Evolutionary conservation across 345 rosid genomes (phyloP).

Genomic region (Boechera retrofracta): DNA sequence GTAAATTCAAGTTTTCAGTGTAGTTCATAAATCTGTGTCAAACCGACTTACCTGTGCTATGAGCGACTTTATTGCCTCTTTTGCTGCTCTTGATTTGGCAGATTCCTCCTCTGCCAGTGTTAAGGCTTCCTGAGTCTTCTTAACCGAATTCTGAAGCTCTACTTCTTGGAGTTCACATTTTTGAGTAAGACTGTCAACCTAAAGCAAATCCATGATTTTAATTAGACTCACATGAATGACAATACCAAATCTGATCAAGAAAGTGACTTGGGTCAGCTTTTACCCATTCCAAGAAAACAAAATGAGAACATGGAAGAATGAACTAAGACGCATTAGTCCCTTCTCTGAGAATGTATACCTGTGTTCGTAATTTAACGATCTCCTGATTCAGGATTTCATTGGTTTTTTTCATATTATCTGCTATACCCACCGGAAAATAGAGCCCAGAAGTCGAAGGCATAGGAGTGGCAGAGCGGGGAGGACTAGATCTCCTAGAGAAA

Average conservation of each 20-base stretch:
- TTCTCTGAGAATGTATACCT: slow-evolving; percentile 57
- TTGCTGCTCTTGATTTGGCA: slow-evolving; percentile 87
- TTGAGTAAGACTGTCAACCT: slow-evolving; percentile 83
- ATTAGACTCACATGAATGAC: slow-evolving; percentile 21
- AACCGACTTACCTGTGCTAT: slow-evolving; percentile 71
- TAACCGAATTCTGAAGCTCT: slow-evolving; percentile 83
- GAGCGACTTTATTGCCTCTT: slow-evolving; percentile 93
- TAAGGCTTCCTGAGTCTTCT: slow-evolving; percentile 83
- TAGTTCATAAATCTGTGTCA: slow-evolving; percentile 16
- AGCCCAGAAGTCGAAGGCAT: slow-evolving; percentile 92
- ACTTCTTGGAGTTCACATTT: slow-evolving; percentile 85
- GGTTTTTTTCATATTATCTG: slow-evolving; percentile 88
- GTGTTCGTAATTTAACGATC: slow-evolving; percentile 79
- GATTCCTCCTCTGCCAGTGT: slow-evolving; percentile 83
- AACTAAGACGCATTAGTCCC: slow-evolving; percentile 12
- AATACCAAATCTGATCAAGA: not conserved
- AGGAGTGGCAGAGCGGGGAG: slow-evolving; percentile 96
- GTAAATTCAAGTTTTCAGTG: slow-evolving; percentile 16
- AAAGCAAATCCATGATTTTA: slow-evolving; percentile 39
- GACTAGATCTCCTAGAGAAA: slow-evolving; percentile 94
- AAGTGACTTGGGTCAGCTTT: not conserved
- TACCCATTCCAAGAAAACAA: too few relatives aligned
- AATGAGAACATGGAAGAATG: not conserved
- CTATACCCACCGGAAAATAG: slow-evolving; percentile 80
- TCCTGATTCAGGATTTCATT: slow-evolving; percentile 93